Base-by-base conservation (phyloP, 257 asterid species). In the Haberlea rhodopensis region DNA sequence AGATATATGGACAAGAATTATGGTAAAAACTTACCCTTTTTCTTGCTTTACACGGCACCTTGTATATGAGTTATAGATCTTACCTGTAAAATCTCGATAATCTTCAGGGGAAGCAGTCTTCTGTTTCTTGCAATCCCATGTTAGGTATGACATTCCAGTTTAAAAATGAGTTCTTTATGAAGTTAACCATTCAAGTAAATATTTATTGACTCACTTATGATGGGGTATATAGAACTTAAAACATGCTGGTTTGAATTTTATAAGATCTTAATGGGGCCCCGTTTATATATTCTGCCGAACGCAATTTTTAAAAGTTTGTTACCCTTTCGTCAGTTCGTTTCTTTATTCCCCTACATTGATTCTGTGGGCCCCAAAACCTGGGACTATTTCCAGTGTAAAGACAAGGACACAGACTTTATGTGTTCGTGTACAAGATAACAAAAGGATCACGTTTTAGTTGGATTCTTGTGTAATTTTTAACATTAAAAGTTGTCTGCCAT, bases 301-400 rank as follows among this genome's bases (percentile, higher is more conserved):
- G 4, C 25, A 46, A 25, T 49, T 52, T 51, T 19, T 79, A 78
- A 83, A 74, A 73, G 71, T 69, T 58, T 13, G 57, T 20, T 53
- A 21, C 63, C 65, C 48, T 63, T 71, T 65, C 11, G 15, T 26
- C 22, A 18, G 46, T 28, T 63, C 40, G 20, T 62, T 40, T 66
- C 23, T 55, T 56, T 73, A 65, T 46, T 71, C 13, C 60, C 59
- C 22, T 69, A 74, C 78, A 74, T 15, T 11, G 78, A 76, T 67
- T 68, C 58, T 67, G 75, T 71, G 82, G 77, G 16, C 70, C 68
- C 70, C 45, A 6, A 46, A 15, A 62, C 45, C 43, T 26, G 18
- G 29, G 53, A 62, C 51, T 53, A 62, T 55, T 26, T 22, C 18
- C 66, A 51, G 63, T 25, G 58, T 64, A 63, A 66, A 26, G 69